phyloP scores from a whole-genome alignment of 352 stramenopile species.

The Peronospora farinosa region DNA sequence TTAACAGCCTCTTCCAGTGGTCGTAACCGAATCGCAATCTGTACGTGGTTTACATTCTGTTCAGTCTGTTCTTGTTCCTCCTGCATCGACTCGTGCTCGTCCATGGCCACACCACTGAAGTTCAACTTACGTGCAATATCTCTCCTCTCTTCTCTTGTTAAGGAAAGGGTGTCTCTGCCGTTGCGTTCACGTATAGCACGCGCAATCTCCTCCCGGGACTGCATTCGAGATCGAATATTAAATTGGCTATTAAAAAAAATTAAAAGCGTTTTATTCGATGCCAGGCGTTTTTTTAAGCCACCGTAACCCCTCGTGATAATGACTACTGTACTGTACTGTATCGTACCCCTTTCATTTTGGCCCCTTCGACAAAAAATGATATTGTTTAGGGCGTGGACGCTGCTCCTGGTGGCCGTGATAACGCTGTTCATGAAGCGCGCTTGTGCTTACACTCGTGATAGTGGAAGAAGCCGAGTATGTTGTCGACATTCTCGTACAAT shows the following conservation, averaged over 20 bases:
- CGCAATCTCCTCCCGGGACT: slow-evolving; percentile 20
- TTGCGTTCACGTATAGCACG: slow-evolving; percentile 21
- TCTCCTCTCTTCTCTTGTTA: slow-evolving; percentile 9
- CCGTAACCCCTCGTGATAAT: background rate
- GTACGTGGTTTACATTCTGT: slow-evolving; percentile 21
- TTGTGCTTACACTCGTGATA: slow-evolving; percentile 46
- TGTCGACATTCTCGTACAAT: background rate
- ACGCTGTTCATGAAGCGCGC: slow-evolving; percentile 28
- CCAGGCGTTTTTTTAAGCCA: background rate
- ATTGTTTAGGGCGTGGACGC: slow-evolving; percentile 8
- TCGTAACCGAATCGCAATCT: slow-evolving; percentile 71
- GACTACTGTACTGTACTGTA: background rate
- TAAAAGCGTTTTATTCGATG: background rate
- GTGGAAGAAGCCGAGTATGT: slow-evolving; percentile 58
- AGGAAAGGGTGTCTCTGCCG: slow-evolving; percentile 12
- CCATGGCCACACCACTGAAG: slow-evolving; percentile 43
- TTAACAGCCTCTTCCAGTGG: slow-evolving; percentile 23
- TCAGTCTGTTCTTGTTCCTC: slow-evolving; percentile 3
- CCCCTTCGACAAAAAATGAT: slow-evolving; percentile 8
- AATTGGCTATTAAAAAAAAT: slow-evolving; percentile 3
- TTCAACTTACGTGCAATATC: slow-evolving; percentile 52
- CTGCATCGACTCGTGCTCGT: slow-evolving; percentile 21
- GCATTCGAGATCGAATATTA: slow-evolving; percentile 11
- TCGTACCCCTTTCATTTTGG: background rate
- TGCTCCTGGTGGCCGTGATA: slow-evolving; percentile 29